Evolutionary conservation across 139 green algal genomes (phyloP).

Genomic region (Tetraselmis striata): DNA sequence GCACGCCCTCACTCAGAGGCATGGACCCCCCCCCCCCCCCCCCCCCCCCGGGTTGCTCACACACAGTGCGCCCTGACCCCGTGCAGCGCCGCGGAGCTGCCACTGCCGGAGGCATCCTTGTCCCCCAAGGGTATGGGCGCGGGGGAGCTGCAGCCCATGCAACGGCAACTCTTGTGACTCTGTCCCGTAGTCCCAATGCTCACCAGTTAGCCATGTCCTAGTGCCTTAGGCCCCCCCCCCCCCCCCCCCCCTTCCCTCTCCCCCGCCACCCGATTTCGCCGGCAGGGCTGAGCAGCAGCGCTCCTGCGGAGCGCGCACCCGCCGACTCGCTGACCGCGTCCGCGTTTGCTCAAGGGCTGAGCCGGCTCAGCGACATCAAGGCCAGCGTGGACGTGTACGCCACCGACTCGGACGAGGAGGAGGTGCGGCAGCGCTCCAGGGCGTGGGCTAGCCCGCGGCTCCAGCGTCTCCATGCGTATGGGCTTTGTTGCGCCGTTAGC

Average conservation of each 20-base stretch:
- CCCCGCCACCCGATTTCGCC: no score
- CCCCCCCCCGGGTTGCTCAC: no score
- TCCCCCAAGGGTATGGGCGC: background rate
- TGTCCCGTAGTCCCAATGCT: no score
- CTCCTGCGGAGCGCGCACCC: background rate
- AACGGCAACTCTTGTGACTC: background rate
- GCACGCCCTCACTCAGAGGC: background rate
- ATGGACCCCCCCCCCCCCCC: background rate
- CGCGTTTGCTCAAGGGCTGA: background rate
- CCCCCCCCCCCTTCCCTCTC: no score
- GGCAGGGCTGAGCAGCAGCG: background rate
- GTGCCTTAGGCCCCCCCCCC: no score
- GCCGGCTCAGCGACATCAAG: background rate
- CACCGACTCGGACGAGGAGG: background rate
- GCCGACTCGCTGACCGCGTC: background rate
- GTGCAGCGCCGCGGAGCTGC: background rate
- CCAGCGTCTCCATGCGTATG: no score
- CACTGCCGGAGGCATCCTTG: background rate
- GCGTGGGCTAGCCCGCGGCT: no score
- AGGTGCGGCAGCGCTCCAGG: no score
- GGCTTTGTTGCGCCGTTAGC: no score
- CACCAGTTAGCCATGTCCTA: no score
- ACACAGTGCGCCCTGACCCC: background rate
- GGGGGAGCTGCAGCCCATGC: background rate
- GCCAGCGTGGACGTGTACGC: background rate